A percentile compares a stretch with the other conserved stretches of the same genome.
Evolutionary conservation across 2,329 filamentous ascomycete genomes (phyloP).

Genomic region (Colletotrichum sp.): DNA sequence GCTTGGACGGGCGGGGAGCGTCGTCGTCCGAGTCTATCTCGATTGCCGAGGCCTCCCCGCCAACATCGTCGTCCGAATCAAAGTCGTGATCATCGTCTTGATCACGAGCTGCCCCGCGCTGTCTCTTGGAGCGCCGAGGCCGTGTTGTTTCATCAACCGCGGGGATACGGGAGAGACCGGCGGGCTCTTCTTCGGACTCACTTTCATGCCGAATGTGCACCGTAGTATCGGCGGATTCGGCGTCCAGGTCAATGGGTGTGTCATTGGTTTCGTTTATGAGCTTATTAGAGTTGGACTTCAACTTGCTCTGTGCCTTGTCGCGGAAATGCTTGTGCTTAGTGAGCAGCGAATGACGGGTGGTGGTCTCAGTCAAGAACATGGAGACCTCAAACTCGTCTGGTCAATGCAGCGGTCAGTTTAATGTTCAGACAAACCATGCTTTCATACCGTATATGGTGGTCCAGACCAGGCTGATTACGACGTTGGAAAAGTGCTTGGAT

Average conservation of each 20-base stretch:
- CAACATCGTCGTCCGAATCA: constrained; percentile 31
- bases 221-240: constrained; percentile 33
- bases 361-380: constrained; percentile 88
- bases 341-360: constrained; percentile 83
- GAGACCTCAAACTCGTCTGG: constrained; percentile 94
- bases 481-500: constrained; percentile 9
- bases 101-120: constrained; percentile 32
- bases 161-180: constrained; percentile 63
- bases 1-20: constrained; percentile 48
- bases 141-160: constrained; percentile 29
- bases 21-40: constrained; percentile 44
- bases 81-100: constrained; percentile 33
- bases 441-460: not conserved
- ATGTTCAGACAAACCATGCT: not conserved
- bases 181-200: constrained; percentile 60
- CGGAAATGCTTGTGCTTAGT: constrained; percentile 83
- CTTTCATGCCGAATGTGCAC: constrained; percentile 60
- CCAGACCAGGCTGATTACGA: not conserved
- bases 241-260: constrained; percentile 58
- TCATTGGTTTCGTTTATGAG: constrained; percentile 63
- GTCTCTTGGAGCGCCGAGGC: constrained; percentile 25
- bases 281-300: constrained; percentile 67
- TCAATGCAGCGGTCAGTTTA: not conserved
- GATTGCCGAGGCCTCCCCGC: constrained; percentile 34
- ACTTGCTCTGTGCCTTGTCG: constrained; percentile 56